Base-by-base conservation (phyloP, 75 land plant species). In the Selaginella tamariscina region DNA sequence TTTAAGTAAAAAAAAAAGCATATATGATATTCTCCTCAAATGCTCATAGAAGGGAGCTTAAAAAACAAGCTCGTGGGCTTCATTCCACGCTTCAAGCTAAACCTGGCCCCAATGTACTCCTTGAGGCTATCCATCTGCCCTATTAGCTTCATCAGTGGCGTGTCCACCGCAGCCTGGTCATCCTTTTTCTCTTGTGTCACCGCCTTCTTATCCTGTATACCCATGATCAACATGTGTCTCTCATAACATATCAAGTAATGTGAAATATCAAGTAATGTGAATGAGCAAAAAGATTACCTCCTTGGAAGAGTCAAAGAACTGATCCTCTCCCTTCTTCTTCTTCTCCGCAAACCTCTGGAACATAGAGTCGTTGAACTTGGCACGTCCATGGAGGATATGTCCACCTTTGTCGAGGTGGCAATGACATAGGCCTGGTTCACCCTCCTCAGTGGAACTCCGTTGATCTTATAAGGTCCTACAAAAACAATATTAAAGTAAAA, bases 1-100 rank as follows among this genome's bases (percentile, higher is more conserved):
- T n/a, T n/a, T n/a, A n/a, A n/a, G n/a, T n/a, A n/a, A n/a, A n/a
- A n/a, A n/a, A n/a, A n/a, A n/a, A n/a, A n/a, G n/a, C n/a, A n/a
- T n/a, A n/a, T n/a, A n/a, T n/a, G n/a, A n/a, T n/a, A n/a, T n/a
- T n/a, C n/a, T n/a, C n/a, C n/a, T n/a, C n/a, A n/a, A n/a, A n/a
- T n/a, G n/a, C n/a, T n/a, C n/a, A n/a, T n/a, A n/a, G n/a, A n/a
- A n/a, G n/a, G n/a, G n/a, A n/a, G n/a, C n/a, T 56, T 75, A 85
- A 31, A 85, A 85, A 0, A 78, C 75, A 27, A 85, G 77, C 73
- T 82, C 85, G 68, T 85, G 88, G 88, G 88, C 70, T 85, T 85
- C 73, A 78, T 78, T 31, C 88, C 85, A 23, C 80, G 57, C 81
- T 73, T 85, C 44, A 85, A 73, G 18, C 86, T 83, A 66, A 85